Evolutionary conservation across 768 basidiomycete species (phyloP), one percentile per base, ranked within the genome.

Genomic region (Rhodotorula kratochvilovae): DNA sequence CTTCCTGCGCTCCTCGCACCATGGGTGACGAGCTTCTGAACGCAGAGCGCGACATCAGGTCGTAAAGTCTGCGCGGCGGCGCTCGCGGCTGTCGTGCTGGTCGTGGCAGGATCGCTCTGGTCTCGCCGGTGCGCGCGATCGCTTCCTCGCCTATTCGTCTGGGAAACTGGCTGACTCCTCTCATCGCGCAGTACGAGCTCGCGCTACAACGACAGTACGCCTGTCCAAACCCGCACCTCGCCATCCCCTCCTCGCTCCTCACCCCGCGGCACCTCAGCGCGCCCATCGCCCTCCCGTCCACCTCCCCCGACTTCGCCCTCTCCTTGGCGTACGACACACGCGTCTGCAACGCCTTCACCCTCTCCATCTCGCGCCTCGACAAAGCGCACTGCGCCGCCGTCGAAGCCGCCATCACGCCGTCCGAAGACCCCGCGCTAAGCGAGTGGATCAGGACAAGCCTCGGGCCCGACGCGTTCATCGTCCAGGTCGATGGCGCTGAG

Each of bases 401-500:
- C 50, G 62, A 54, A 36, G 25, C 27, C 8, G 1, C 36, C 13
- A 6, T 42, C 17, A 51, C 67, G 23, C 65, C 65, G 0, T 55
- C 61, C 6, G 45, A 45, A 8, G 58, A 62, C 31, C 51, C 55
- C 1, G 51, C 12, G 12, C 50, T 16, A 42, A 51, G 61, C 23
- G 36, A 36, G 5, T 67, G 55, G 61, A 67, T 71, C 51, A 35
- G 13, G 33, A 13, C 11, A 42, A 31, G 15, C 29, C 50, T 71
- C 17, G 70, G 70, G 10, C 70, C 70, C 3, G 70, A 71, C 51
- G 45, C 56, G 39, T 67, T 71, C 48, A 61, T 63, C 39, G 39
- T 71, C 21, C 60, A 66, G 36, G 43, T 67, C 23, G 70, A 71
- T 17, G 70, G 70, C 36, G 70, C 70, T 2, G 70, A 71, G 36